phyloP scores from a whole-genome alignment of 2,329 filamentous ascomycete species.

The Microdochium paspali region DNA sequence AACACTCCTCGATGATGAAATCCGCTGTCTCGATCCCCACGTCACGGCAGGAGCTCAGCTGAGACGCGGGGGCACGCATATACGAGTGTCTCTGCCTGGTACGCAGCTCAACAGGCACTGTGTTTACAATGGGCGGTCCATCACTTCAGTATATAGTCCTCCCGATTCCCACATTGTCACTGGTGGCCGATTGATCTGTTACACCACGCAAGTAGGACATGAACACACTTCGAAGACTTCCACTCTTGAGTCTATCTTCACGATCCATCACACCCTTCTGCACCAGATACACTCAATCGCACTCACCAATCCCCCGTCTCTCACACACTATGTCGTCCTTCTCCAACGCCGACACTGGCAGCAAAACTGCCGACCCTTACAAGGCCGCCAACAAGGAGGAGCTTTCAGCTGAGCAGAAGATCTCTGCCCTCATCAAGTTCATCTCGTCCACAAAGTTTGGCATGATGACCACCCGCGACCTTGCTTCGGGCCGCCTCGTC shows the following conservation, averaged over 20 bases:
- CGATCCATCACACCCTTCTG: background rate
- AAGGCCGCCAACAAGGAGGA: slow-evolving; percentile 60
- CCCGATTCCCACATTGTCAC: background rate
- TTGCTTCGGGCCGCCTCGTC: slow-evolving; percentile 55
- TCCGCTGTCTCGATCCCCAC: slow-evolving; percentile 2
- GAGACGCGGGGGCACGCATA: too few species aligned
- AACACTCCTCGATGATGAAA: slow-evolving; percentile 13
- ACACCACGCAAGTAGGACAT: background rate
- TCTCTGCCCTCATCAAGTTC: slow-evolving; percentile 65
- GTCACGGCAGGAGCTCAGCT: too few species aligned
- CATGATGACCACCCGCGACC: slow-evolving; percentile 76
- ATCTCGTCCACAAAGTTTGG: slow-evolving; percentile 69
- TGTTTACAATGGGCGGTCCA: background rate
- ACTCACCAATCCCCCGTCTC: background rate
- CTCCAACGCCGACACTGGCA: slow-evolving; percentile 52
- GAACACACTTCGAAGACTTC: background rate
- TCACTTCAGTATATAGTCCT: background rate
- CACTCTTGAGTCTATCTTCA: background rate
- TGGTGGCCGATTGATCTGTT: background rate
- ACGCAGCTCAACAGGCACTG: background rate
- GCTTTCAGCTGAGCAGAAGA: slow-evolving; percentile 60
- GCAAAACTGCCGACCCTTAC: slow-evolving; percentile 66
- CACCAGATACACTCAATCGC: background rate
- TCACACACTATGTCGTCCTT: slow-evolving; percentile 29
- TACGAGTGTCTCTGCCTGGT: too few species aligned